Percentiles rank a stretch among this genome's conserved stretches.
Evolutionary conservation across 2,329 filamentous ascomycete genomes (phyloP).

Genomic region (Davidsoniella eucalypti): DNA sequence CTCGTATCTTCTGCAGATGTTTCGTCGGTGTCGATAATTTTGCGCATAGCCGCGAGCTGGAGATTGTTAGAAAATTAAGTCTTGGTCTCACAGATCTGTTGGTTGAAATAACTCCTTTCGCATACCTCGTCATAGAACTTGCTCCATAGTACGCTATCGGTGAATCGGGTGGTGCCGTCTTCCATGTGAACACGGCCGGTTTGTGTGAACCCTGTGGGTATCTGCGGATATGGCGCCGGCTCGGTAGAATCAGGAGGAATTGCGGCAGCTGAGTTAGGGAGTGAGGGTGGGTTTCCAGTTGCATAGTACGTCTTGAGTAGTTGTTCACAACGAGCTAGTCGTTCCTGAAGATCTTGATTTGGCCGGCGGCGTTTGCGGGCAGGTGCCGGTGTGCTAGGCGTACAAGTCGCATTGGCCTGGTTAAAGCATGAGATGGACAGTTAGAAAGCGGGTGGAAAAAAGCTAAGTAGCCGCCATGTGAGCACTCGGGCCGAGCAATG

Average conservation of each 20-base stretch:
- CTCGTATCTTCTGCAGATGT: slow-evolving; percentile 28
- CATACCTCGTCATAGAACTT: slow-evolving; percentile 40
- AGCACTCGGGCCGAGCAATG: background rate
- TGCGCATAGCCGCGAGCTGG: slow-evolving; percentile 41
- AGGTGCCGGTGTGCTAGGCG: slow-evolving; percentile 42
- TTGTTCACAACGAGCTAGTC: slow-evolving; percentile 41
- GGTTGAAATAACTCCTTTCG: background rate
- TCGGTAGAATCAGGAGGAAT: slow-evolving; percentile 8
- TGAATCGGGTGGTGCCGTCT: slow-evolving; percentile 37
- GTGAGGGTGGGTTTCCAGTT: slow-evolving; percentile 13
- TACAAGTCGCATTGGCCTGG: slow-evolving; percentile 42
- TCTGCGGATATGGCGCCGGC: slow-evolving; percentile 9
- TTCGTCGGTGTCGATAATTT: slow-evolving; percentile 36
- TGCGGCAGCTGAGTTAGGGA: background rate
- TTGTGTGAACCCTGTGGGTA: slow-evolving; percentile 23
- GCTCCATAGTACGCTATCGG: slow-evolving; percentile 38
- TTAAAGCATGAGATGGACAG: slow-evolving; percentile 8
- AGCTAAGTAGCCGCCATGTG: background rate
- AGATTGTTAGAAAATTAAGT: background rate
- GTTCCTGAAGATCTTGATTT: slow-evolving; percentile 45
- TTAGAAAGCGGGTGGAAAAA: background rate
- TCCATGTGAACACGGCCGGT: slow-evolving; percentile 38
- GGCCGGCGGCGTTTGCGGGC: slow-evolving; percentile 41
- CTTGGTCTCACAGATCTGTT: background rate
- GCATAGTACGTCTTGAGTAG: slow-evolving; percentile 40